Percentiles rank a stretch among this genome's conserved stretches.
phyloP scores from a whole-genome alignment of 2,329 filamentous ascomycete genomes.

The Aspergillus sp. region DNA sequence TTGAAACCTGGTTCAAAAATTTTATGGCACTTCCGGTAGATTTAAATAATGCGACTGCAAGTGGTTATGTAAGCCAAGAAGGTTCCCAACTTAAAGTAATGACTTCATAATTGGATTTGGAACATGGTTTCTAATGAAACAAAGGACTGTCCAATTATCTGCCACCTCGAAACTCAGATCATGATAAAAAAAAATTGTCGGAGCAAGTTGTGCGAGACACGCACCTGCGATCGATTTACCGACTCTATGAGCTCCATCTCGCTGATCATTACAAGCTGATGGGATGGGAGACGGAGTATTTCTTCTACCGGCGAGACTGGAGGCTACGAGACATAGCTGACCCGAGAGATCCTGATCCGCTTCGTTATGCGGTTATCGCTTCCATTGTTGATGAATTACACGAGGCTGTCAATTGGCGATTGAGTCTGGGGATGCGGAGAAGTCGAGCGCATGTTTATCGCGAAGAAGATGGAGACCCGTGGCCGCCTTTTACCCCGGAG shows the following conservation, averaged over 20 bases:
- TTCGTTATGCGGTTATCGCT: conserved; percentile 23
- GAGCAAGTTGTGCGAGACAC: too few species aligned
- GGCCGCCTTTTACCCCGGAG: conserved; percentile 17
- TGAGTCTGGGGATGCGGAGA: conserved; percentile 20
- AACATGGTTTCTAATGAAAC: too few species aligned
- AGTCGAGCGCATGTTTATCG: conserved; percentile 19
- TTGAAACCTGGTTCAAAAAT: too few species aligned
- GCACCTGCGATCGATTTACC: conserved; percentile 19
- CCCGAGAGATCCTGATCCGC: conserved; percentile 19
- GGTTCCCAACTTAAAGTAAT: too few species aligned
- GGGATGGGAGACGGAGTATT: conserved; percentile 19
- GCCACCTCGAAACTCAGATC: too few species aligned
- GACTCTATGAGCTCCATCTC: conserved; percentile 20
- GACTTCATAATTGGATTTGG: too few species aligned
- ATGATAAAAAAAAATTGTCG: too few species aligned
- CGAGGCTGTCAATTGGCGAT: conserved; percentile 20
- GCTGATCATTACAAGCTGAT: conserved; percentile 12
- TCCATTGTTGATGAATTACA: conserved; percentile 19
- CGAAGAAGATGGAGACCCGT: conserved; percentile 14
- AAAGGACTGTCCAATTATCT: too few species aligned
- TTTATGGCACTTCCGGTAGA: too few species aligned
- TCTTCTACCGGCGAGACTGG: conserved; percentile 21
- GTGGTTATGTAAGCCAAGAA: too few species aligned
- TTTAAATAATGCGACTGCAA: too few species aligned
- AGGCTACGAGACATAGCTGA: conserved; percentile 17